Evolutionary conservation across 257 asterid species (phyloP), one percentile per base, ranked within the genome.

Genomic region (Nicotiana undulata): DNA sequence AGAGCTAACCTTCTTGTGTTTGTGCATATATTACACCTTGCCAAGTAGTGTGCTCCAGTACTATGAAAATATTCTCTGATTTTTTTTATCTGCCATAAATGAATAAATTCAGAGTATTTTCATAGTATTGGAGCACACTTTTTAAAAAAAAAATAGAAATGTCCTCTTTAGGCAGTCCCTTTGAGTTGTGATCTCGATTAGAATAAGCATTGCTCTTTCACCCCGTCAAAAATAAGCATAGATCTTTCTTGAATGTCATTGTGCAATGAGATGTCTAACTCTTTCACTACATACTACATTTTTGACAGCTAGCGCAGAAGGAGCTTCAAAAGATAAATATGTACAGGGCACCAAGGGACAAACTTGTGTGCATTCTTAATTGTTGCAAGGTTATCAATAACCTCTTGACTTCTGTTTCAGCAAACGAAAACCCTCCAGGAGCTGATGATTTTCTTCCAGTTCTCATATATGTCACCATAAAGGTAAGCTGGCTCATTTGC

Each of bases 361-460:
- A 96, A 88, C 95, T 96, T 85, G 92, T 87, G 68, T 96, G 99
- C 87, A 91, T 96, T 79, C 93, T 96, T 55, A 89, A 85, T 68
- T 94, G 99, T 87, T 96, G 99, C 91, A 90, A 90, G 89, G 99
- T 94, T 80, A 96, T 96, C 85, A 96, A 85, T 83, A 94, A 94
- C 85, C 87, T 96, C 40, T 81, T 96, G 92, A 84, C 97, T 80
- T 92, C 98, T 80, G 82, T 68, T 88, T 88, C 94, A 34, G 88
- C 94, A 65, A 90, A 91, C 60, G 96, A 87, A 76, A 94, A 92
- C 79, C 98, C 92, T 89, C 98, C 99, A 26, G 99, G 98, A 76
- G 99, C 99, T 11, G 98, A 94, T 87, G 98, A 96, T 63, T 96
- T 96, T 83, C 97, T 95, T 83, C 98, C 98, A 0, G 97, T 95